These are phyloP conservation scores for Pleurotus giganteus DNA, from an alignment of 768 basidiomycete species.

Conservation along the genomic window DNA sequence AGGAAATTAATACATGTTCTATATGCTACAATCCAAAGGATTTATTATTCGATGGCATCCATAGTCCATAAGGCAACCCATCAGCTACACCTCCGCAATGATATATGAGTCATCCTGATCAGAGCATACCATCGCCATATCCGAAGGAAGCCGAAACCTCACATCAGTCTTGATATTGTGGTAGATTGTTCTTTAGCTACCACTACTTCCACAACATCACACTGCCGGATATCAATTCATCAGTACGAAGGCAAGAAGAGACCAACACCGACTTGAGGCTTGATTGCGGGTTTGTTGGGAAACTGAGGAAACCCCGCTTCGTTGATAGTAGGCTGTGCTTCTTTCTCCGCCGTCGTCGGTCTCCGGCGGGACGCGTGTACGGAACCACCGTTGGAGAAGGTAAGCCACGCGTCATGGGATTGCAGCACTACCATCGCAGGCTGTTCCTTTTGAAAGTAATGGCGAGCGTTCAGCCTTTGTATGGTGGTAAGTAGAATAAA, in stretches of 20 bases:
- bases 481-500: too few species aligned
- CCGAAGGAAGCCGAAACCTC: not conserved
- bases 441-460: slow-evolving; percentile 3
- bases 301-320: slow-evolving; percentile 3
- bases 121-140: too few species aligned
- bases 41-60: too few species aligned
- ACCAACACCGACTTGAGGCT: not conserved
- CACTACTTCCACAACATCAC: not conserved
- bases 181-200: slow-evolving; percentile 4
- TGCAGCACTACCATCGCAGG: not conserved
- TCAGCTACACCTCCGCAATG: too few species aligned
- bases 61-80: too few species aligned
- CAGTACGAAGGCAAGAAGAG: not conserved
- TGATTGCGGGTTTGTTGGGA: not conserved
- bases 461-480: slow-evolving; percentile 2
- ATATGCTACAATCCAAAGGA: too few species aligned
- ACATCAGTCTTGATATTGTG: not conserved
- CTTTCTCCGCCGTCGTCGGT: slow-evolving; percentile 2
- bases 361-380: slow-evolving; percentile 1
- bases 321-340: slow-evolving; percentile 5
- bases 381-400: not conserved
- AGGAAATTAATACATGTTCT: slow-evolving; percentile 2
- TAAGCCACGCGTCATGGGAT: slow-evolving; percentile 1
- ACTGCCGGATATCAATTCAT: not conserved
- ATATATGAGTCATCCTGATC: too few species aligned